These are phyloP conservation scores for Pythium brassicae DNA, from an alignment of 352 stramenopile species.

Conservation along the genomic window DNA sequence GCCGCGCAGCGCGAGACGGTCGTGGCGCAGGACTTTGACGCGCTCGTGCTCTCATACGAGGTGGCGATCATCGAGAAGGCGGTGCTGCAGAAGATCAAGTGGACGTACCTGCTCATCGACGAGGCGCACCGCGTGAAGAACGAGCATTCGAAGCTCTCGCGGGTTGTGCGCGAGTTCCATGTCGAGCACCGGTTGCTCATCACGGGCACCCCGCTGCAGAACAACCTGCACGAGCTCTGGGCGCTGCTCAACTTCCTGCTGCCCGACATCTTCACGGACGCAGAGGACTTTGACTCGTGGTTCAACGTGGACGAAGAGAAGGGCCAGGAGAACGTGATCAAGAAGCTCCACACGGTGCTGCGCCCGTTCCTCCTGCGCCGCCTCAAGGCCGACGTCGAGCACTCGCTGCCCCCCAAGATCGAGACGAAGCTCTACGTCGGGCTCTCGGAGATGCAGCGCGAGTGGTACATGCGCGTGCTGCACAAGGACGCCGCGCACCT, in stretches of 20 bases:
- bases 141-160: conserved; percentile 88
- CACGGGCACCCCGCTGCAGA: conserved; percentile 98
- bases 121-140: conserved; percentile 99
- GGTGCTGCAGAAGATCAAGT: conserved; percentile 91
- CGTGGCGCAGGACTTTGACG: conserved; percentile 86
- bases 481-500: conserved; percentile 94
- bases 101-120: conserved; percentile 98
- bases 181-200: conserved; percentile 94
- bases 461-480: conserved; percentile 98
- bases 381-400: conserved; percentile 98
- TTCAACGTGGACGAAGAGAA: conserved; percentile 97
- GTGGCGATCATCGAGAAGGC: conserved; percentile 95
- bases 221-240: conserved; percentile 99
- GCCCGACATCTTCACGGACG: conserved; percentile 89
- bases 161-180: conserved; percentile 85
- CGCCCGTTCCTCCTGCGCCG: conserved; percentile 97
- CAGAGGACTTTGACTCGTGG: conserved; percentile 99
- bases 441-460: conserved; percentile 96
- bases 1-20: conserved; percentile 89
- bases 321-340: conserved; percentile 96
- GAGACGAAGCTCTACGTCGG: conserved; percentile 99
- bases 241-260: conserved; percentile 99
- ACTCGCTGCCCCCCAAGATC: conserved; percentile 95
- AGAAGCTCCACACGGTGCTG: conserved; percentile 97
- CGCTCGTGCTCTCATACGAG: conserved; percentile 91